These are phyloP conservation scores for Fusarium sp. DNA, from an alignment of 2,329 filamentous ascomycete species.

Conservation along the genomic window DNA sequence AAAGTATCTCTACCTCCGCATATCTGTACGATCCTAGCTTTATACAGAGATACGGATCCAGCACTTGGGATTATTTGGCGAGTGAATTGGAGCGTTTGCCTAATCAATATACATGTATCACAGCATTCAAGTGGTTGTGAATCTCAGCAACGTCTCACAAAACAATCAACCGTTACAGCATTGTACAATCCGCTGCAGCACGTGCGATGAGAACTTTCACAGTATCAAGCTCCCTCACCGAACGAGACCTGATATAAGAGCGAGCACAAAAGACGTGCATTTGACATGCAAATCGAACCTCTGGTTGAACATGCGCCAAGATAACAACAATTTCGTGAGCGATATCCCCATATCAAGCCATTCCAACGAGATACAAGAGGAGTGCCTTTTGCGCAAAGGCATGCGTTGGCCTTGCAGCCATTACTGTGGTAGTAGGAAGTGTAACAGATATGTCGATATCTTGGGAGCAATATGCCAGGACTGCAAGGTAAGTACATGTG, in stretches of 20 bases:
- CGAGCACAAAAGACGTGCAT: slow-evolving; percentile 16
- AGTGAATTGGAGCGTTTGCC: slow-evolving; percentile 2
- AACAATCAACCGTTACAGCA: slow-evolving; percentile 26
- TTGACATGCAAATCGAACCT: slow-evolving; percentile 3
- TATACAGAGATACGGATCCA: background rate
- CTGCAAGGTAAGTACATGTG: slow-evolving; percentile 39
- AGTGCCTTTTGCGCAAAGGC: background rate
- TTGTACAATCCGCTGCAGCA: slow-evolving; percentile 32
- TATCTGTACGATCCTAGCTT: slow-evolving; percentile 1
- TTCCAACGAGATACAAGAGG: background rate
- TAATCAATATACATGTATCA: slow-evolving; percentile 34
- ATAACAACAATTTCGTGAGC: slow-evolving; percentile 12
- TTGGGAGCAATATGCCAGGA: slow-evolving; percentile 39
- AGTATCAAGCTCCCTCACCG: slow-evolving; percentile 10
- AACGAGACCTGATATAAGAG: slow-evolving; percentile 38
- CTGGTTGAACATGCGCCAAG: slow-evolving; percentile 15
- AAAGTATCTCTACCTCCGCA: background rate
- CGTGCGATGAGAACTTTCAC: slow-evolving; percentile 38
- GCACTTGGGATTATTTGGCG: slow-evolving; percentile 3
- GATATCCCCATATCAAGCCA: slow-evolving; percentile 3
- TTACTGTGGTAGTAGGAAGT: slow-evolving; percentile 41
- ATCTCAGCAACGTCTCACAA: slow-evolving; percentile 33
- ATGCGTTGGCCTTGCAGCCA: slow-evolving; percentile 47
- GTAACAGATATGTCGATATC: slow-evolving; percentile 38
- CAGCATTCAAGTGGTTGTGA: slow-evolving; percentile 26